These are phyloP conservation scores for Iris macrosiphon DNA, from an alignment of 106 monocot genomes.

Conservation along the genomic window DNA sequence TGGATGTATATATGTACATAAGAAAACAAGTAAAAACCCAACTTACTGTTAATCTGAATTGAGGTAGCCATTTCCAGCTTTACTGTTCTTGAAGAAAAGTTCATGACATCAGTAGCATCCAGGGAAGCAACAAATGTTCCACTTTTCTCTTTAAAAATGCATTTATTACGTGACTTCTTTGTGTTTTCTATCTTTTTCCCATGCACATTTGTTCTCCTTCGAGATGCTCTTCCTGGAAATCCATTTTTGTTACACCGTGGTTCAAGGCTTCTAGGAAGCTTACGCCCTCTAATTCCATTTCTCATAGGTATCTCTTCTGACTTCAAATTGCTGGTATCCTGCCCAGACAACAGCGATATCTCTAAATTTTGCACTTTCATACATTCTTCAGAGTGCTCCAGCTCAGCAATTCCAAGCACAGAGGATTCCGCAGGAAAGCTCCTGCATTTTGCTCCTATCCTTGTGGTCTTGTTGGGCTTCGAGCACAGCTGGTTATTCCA, in stretches of 20 bases:
- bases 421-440: slow-evolving; percentile 2
- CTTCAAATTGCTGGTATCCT: slow-evolving; percentile 10
- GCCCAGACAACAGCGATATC: background rate
- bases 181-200: slow-evolving; percentile 12
- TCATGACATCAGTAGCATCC: slow-evolving; percentile 7
- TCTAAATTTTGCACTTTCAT: slow-evolving; percentile 7
- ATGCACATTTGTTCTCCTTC: slow-evolving; percentile 8
- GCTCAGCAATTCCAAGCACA: slow-evolving; percentile 4
- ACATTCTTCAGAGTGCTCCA: slow-evolving; percentile 8
- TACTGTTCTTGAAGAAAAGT: background rate
- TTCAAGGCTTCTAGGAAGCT: slow-evolving; percentile 11
- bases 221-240: slow-evolving; percentile 11
- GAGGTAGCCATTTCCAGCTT: slow-evolving; percentile 2
- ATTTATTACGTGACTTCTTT: slow-evolving; percentile 11
- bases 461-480: slow-evolving; percentile 13
- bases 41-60: slow-evolving; percentile 24
- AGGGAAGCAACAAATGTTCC: slow-evolving; percentile 2
- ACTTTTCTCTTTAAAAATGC: slow-evolving; percentile 11
- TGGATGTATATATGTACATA: too few relatives aligned
- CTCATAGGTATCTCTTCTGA: background rate
- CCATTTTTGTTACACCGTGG: slow-evolving; percentile 8
- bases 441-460: slow-evolving; percentile 14
- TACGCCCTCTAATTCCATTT: slow-evolving; percentile 11
- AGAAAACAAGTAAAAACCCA: slow-evolving; percentile 1
- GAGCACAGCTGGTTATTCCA: slow-evolving; percentile 4